These are phyloP conservation scores for Raphanus sativus DNA, from an alignment of 345 rosid species.

Conservation along the genomic window DNA sequence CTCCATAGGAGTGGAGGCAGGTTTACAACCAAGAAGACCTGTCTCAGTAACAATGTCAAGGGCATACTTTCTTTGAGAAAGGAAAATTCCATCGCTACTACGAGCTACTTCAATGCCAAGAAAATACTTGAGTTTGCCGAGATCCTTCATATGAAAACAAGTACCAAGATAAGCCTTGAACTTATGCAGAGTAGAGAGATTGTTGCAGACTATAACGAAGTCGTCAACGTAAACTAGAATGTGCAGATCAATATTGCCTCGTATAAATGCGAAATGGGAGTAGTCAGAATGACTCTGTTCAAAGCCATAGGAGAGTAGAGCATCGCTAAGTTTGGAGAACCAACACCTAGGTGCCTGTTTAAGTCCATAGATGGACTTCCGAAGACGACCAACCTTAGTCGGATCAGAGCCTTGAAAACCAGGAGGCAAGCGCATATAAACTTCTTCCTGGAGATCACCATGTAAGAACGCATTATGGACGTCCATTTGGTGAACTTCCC, in stretches of 20 bases:
- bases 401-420: too few species aligned
- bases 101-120: background rate
- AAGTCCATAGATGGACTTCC: too few species aligned
- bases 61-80: background rate
- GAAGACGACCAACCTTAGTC: too few species aligned
- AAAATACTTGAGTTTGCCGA: background rate
- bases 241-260: background rate
- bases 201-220: background rate
- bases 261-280: background rate
- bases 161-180: too few species aligned
- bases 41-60: background rate
- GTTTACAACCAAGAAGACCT: background rate
- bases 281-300: background rate
- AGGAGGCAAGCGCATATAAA: too few species aligned
- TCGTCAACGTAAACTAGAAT: background rate
- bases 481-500: too few species aligned
- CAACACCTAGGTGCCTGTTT: too few species aligned
- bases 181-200: background rate
- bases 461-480: too few species aligned
- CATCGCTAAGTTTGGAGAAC: too few species aligned
- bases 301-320: too few species aligned
- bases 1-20: background rate
- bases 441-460: too few species aligned
- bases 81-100: too few species aligned
- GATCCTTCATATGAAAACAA: background rate